Evolutionary conservation across 257 asterid species (phyloP), one percentile per base, ranked within the genome.

Genomic region (Rauvolfia tetraphylla): DNA sequence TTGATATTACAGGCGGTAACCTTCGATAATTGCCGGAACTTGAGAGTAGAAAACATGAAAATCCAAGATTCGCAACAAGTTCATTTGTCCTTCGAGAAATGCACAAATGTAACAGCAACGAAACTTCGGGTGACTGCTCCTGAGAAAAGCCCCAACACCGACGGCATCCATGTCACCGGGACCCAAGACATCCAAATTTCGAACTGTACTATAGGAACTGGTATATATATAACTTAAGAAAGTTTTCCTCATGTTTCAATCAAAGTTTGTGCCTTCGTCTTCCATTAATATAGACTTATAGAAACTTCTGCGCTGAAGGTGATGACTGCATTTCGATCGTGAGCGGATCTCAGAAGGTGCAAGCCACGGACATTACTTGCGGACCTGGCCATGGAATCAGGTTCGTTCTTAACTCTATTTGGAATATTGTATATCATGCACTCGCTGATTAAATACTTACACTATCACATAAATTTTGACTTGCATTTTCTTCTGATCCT

Each of bases 331-430:
- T 93, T 72, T 93, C 98, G 31, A 92, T 92, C 14, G 92, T 83
- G 41, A 84, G 83, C 58, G 96, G 96, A 78, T 81, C 97, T 33
- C 71, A 83, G 48, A 85, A 73, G 38, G 87, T 93, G 68, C 74
- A n/a, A 42, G 90, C 86, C 36, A 77, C 81, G 0, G 80, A 72
- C 25, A 85, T 93, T 53, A 86, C 81, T 66, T 93, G 98, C 78
- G 98, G 98, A 71, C 97, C 98, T 0, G 98, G 98, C 31, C 98
- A 93, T 84, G 98, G 98, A 66, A 93, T 93, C 81, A 93, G 98
- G 98, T 93, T 57, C 20, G 10, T 11, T 63, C 25, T 20, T 44
- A 33, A 5, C 46, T 63, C 44, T 0, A 63, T 34, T 25, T 15
- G 11, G 5, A 44, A 70, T 5, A 15, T 34, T 38, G 23, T 34